Base-by-base conservation (phyloP, 768 basidiomycete species). In the Panus rudis region DNA sequence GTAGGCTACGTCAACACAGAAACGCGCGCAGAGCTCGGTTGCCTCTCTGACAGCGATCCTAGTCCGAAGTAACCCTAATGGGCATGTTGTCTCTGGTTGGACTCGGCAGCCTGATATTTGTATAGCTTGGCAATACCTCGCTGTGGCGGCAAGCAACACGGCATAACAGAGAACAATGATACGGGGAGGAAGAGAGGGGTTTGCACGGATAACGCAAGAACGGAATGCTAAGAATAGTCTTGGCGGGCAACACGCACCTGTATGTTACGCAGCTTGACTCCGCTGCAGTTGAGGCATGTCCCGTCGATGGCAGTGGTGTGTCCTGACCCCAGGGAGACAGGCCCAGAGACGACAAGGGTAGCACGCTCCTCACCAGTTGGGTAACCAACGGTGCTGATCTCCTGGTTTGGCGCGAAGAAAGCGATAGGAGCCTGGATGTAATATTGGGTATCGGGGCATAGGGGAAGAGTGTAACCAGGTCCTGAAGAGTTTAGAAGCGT, bases 351-450 rank as follows among this genome's bases (percentile, higher is more conserved):
- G 26, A 81, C 68, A 13, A 92, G 70, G 3, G 71, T 76, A 4
- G 90, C 90, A 46, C 90, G 71, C 8, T 70, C 67, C 41, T 72
- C 65, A 17, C 71, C 85, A 0, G 71, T 76, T 0, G 90, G 90
- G 48, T 89, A 84, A 13, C 85, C 86, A 5, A 69, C 52, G 0
- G 90, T 92, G 51, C 78, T 85, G 37, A 92, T 90, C 63, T 92
- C 90, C 62, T 92, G 82, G 52, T 80, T 68, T 0, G 74, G 68
- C 10, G 78, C 73, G 0, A 78, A 68, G 52, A 88, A 89, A 24
- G 72, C 61, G 39, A 92, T 69, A 1, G 85, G 80, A 3, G 76
- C 72, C 41, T 75, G 70, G 47, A 91, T 74, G 48, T 72, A 46
- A 55, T 92, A 92, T 37, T 72, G 63, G 41, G 71, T 60, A 23